Base-by-base conservation (phyloP, 192 early-diverging fungal genomes). In the Mortierella claussenii region DNA sequence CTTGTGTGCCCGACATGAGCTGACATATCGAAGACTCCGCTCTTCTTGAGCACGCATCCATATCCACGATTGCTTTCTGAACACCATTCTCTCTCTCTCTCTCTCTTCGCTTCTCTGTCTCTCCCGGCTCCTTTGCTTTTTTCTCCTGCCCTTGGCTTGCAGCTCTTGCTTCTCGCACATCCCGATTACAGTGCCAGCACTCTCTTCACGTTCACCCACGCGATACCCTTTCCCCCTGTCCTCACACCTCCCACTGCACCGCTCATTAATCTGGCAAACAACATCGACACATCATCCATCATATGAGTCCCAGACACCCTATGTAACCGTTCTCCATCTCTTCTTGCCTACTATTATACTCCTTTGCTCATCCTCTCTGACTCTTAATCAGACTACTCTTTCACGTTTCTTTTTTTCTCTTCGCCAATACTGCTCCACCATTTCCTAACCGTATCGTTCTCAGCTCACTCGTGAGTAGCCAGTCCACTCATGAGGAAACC, bases 401-500 rank as follows among this genome's bases (percentile, higher is more conserved):
- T 28, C n/a, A 26, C 42, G 11, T 24, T 36, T 33, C 30, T 34
- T 34, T 15, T 49, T 21, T 21, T 34, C 6, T 48, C 32, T 9
- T 34, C 23, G 15, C 33, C 28, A 58, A 5, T 26, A 6, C 37
- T 58, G 3, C 21, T 46, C 21, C 51, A 54, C n/a, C 42, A 21
- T 46, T 43, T 32, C 3, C 36, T 42, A 30, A 3, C 12, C 9
- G 7, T 31, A 53, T 24, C 45, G 40, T 47, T 33, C 26, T 58
- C 24, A 30, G 27, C 21, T 49, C 40, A 57, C 48, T 63, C 37
- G 34, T 63, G 60, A 52, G 36, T 52, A n/a, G n/a, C n/a, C 17
- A 55, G 21, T 5, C 17, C 40, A 49, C 52, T 63, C 49, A 73
- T 73, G 69, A 58, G 55, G 55, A 37, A 56, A 17, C 55, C 52